Evolutionary conservation across 1,139 yeast genomes (phyloP).

Genomic region (Scheffersomyces titani): DNA sequence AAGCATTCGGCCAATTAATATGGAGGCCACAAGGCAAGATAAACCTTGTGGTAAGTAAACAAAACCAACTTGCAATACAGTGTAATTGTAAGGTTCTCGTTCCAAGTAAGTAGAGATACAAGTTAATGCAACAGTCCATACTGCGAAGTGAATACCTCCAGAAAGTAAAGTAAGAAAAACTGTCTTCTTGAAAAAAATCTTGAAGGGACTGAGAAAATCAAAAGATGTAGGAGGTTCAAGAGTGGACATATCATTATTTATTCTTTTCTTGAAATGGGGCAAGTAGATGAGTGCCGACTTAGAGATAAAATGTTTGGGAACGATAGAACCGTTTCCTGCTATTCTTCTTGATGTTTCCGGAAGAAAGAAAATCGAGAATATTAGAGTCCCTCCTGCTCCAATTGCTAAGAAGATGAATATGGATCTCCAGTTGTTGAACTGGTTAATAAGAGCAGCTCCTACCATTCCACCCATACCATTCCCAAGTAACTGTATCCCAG

Average conservation of each 20-base stretch:
- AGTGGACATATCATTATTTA: conserved; percentile 30
- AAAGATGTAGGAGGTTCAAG: conserved; percentile 19
- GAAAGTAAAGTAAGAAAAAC: conserved; percentile 31
- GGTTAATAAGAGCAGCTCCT: conserved; percentile 35
- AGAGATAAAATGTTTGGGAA: conserved; percentile 23
- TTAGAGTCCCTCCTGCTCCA: conserved; percentile 34
- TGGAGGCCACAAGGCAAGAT: conserved; percentile 29
- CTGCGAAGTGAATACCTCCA: conserved; percentile 35
- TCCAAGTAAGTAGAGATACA: conserved; percentile 34
- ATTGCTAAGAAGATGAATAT: conserved; percentile 40
- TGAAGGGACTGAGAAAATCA: conserved; percentile 30
- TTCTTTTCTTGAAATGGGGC: conserved; percentile 22
- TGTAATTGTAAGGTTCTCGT: conserved; percentile 28
- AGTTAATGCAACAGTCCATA: conserved; percentile 40
- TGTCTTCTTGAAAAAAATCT: conserved; percentile 24
- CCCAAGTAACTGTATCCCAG: conserved; percentile 39
- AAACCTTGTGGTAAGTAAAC: conserved; percentile 44
- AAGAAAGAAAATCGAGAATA: conserved; percentile 22
- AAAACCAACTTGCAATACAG: conserved; percentile 38
- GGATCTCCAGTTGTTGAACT: conserved; percentile 37
- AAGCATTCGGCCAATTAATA: conserved; percentile 29
- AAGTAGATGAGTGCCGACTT: conserved; percentile 24
- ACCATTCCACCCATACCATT: conserved; percentile 43
- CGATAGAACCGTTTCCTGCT: conserved; percentile 42
- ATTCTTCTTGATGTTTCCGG: conserved; percentile 40